Percentiles rank a stretch among this genome's conserved stretches.
These are phyloP conservation scores for Samsoniella hepiali DNA, from an alignment of 2,329 filamentous ascomycete species.

Conservation along the genomic window DNA sequence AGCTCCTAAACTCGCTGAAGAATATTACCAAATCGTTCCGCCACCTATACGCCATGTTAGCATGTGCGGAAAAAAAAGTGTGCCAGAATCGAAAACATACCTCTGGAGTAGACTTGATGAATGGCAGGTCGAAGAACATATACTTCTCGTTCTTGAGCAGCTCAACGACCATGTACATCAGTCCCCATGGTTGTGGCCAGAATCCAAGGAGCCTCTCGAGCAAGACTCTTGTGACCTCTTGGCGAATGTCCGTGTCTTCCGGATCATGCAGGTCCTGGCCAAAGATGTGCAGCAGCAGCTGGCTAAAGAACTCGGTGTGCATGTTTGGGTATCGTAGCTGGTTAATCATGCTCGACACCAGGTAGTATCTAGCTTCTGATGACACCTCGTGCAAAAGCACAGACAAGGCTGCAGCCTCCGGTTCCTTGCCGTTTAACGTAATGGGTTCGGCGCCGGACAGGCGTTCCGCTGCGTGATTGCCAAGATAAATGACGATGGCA, in stretches of 20 bases:
- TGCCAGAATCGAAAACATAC: slow-evolving; percentile 44
- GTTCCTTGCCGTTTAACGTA: slow-evolving; percentile 39
- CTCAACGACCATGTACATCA: slow-evolving; percentile 84
- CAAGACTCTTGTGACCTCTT: slow-evolving; percentile 86
- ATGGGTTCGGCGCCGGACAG: slow-evolving; percentile 57
- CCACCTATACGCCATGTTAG: slow-evolving; percentile 30
- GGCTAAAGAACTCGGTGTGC: slow-evolving; percentile 90
- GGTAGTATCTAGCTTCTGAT: slow-evolving; percentile 77
- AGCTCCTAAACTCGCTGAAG: slow-evolving; percentile 32
- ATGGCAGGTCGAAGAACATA: slow-evolving; percentile 87
- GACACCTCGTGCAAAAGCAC: slow-evolving; percentile 72
- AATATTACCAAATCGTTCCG: slow-evolving; percentile 36
- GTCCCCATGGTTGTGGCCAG: slow-evolving; percentile 92
- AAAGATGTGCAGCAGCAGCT: slow-evolving; percentile 80
- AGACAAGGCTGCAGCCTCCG: slow-evolving; percentile 69
- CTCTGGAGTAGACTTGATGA: slow-evolving; percentile 86
- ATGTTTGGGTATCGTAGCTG: slow-evolving; percentile 88
- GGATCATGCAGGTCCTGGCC: slow-evolving; percentile 68
- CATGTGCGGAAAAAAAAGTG: background rate
- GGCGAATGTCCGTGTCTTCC: slow-evolving; percentile 77
- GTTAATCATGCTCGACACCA: slow-evolving; percentile 82
- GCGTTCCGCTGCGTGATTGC: slow-evolving; percentile 64
- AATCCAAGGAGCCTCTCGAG: slow-evolving; percentile 84
- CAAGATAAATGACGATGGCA: slow-evolving; percentile 79
- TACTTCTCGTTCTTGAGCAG: slow-evolving; percentile 88